Percentiles rank a stretch among this genome's conserved stretches.
Conservation (phyloP, 2,329 filamentous ascomycete genomes). For the Botrytis paeoniae region DNA sequence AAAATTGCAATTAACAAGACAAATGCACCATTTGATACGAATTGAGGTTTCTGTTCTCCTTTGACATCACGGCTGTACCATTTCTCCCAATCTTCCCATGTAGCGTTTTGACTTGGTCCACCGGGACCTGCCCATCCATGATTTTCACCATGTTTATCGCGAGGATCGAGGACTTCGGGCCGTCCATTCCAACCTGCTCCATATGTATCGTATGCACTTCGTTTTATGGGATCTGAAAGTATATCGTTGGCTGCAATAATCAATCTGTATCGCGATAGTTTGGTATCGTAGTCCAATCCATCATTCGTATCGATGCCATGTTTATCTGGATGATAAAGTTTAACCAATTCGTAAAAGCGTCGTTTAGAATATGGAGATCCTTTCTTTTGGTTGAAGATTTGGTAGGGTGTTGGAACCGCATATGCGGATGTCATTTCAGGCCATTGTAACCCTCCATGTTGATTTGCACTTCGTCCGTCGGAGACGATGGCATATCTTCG, state of each 20-base stretch:
- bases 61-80: conserved; percentile 60
- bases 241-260: conserved; percentile 86
- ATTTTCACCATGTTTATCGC: conserved; percentile 26
- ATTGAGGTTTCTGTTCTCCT: conserved; percentile 53
- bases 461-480: conserved; percentile 39
- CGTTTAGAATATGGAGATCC: conserved; percentile 74
- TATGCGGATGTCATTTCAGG: conserved; percentile 35
- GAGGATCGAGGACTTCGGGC: conserved; percentile 36
- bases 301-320: conserved; percentile 42
- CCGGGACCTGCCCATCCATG: conserved; percentile 33
- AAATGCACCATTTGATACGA: conserved; percentile 78
- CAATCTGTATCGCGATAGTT: conserved; percentile 86
- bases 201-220: conserved; percentile 76
- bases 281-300: conserved; percentile 56
- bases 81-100: conserved; percentile 96
- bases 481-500: conserved; percentile 41
- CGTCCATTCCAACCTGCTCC: conserved; percentile 74
- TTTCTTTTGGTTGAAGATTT: conserved; percentile 66
- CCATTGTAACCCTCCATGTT: conserved; percentile 36
- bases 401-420: conserved; percentile 68
- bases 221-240: conserved; percentile 75
- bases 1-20: conserved; percentile 67
- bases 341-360: conserved; percentile 86
- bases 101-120: conserved; percentile 70
- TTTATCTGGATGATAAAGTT: conserved; percentile 90